Evolutionary conservation across 768 basidiomycete genomes (phyloP).

Genomic region (Cystobasidium ongulense): DNA sequence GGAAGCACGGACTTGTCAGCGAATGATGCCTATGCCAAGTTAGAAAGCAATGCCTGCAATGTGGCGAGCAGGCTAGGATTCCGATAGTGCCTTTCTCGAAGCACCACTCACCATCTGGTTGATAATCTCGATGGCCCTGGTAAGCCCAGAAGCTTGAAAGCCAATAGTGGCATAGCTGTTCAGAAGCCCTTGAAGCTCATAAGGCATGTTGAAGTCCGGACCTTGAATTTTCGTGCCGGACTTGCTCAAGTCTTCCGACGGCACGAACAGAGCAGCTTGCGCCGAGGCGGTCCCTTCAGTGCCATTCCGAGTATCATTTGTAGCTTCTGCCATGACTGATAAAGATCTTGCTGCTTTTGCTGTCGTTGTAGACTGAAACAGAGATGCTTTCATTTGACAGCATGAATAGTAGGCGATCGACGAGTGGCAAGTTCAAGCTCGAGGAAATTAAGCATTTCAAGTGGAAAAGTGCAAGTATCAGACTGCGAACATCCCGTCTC

Average conservation of each 20-base stretch:
- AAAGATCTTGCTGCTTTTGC: neutral
- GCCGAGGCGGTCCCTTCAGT: constrained; percentile 1
- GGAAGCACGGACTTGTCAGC: neutral
- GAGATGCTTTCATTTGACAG: neutral
- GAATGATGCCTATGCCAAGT: too few relatives aligned
- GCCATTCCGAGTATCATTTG: neutral
- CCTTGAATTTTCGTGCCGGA: constrained; percentile 68
- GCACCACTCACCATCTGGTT: constrained; percentile 72
- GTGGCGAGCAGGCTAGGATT: neutral
- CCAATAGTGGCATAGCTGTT: constrained; percentile 79
- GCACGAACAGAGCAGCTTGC: constrained; percentile 30
- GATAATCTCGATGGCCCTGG: constrained; percentile 77
- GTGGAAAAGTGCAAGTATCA: too few relatives aligned
- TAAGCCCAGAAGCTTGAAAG: constrained; percentile 92
- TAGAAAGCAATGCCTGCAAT: neutral
- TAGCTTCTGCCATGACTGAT: neutral
- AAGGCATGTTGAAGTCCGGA: constrained; percentile 68
- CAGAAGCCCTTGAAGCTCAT: constrained; percentile 63
- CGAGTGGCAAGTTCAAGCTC: neutral
- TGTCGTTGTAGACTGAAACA: neutral
- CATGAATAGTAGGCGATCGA: neutral
- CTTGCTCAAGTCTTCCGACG: constrained; percentile 36
- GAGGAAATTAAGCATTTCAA: too few relatives aligned
- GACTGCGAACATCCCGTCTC: too few relatives aligned
- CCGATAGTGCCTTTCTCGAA: neutral